Percentiles rank a stretch among this genome's conserved stretches.
phyloP scores from a whole-genome alignment of 1,284 basidiomycete species.

The Marasmius sp. region DNA sequence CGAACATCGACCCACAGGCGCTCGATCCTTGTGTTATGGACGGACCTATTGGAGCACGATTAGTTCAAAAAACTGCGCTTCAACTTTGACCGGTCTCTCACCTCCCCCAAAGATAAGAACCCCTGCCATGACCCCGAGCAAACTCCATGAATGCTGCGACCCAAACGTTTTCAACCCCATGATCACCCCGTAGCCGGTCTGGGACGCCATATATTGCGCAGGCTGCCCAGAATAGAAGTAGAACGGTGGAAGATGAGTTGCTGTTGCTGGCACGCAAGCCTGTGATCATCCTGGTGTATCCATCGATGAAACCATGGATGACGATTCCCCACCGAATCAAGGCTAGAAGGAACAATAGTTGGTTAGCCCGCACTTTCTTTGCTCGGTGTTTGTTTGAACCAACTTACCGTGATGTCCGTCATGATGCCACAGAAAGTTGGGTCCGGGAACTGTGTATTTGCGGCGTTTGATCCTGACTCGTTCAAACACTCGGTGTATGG shows the following conservation, averaged over 20 bases:
- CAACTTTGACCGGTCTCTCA: background rate
- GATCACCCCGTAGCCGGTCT: constrained; percentile 23
- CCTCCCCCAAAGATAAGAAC: constrained; percentile 26
- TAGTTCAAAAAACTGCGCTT: too few species aligned
- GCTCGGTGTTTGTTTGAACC: background rate
- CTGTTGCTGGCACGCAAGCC: constrained; percentile 25
- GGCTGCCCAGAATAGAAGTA: constrained; percentile 22
- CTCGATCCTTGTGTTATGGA: constrained; percentile 9
- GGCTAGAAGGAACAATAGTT: constrained; percentile 12
- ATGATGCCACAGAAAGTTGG: constrained; percentile 33
- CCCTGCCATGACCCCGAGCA: constrained; percentile 14
- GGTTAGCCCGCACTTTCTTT: background rate
- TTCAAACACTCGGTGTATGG: constrained; percentile 23
- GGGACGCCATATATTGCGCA: constrained; percentile 18
- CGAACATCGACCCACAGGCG: constrained; percentile 9
- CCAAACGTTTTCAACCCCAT: constrained; percentile 25
- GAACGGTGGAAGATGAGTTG: constrained; percentile 18
- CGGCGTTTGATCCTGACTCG: constrained; percentile 22
- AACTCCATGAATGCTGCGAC: constrained; percentile 24
- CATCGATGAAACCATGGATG: constrained; percentile 34
- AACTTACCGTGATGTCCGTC: constrained; percentile 29
- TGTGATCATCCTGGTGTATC: constrained; percentile 24
- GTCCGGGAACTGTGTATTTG: constrained; percentile 32
- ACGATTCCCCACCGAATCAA: constrained; percentile 32
- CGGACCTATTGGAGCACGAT: background rate